Base-by-base conservation (phyloP, 1,139 yeast species). In the Pichia sp. region DNA sequence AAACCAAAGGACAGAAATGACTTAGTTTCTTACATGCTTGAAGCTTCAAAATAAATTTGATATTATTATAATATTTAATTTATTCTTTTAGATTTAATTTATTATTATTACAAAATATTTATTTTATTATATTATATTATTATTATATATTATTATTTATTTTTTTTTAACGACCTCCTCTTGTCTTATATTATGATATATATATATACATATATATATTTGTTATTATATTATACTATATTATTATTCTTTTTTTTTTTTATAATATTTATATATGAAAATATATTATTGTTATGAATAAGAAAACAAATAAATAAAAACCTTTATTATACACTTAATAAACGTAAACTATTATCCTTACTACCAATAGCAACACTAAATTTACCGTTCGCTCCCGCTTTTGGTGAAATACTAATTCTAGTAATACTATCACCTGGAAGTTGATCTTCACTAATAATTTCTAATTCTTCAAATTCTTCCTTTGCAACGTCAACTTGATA, bases 1-100 rank as follows among this genome's bases (percentile, higher is more conserved):
- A 92, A 92, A 82, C 82, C 90, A 58, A 92, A 89, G 85, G 98
- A 92, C 79, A 87, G 97, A 82, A 86, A 87, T 74, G 97, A 92
- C 70, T 77, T 92, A 70, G 73, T 92, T 64, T 79, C 98, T 61
- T 92, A 87, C 85, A 80, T 90, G 75, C 78, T 74, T 60, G 69
- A 70, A 54, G 95, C 96, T 57, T 73, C 87, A 69, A 80, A 80
- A 71, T 79, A 78, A 71, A 50, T 37, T 16, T 16, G 16, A n/a
- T 4, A 4, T 28, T 37, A 16, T 6, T 20, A 5, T 11, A 27
- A 26, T 20, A 27, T 12, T 12, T 11, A 33, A 20, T 26, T 39
- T 35, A 37, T 36, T 32, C 9, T 42, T 37, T 31, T 35, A 37
- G 35, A n/a, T 25, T 40, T 41, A 33, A 34, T 37, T 35, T 20